Conservation (phyloP, 805 yeast genomes). For the Suhomyces prunicola region DNA sequence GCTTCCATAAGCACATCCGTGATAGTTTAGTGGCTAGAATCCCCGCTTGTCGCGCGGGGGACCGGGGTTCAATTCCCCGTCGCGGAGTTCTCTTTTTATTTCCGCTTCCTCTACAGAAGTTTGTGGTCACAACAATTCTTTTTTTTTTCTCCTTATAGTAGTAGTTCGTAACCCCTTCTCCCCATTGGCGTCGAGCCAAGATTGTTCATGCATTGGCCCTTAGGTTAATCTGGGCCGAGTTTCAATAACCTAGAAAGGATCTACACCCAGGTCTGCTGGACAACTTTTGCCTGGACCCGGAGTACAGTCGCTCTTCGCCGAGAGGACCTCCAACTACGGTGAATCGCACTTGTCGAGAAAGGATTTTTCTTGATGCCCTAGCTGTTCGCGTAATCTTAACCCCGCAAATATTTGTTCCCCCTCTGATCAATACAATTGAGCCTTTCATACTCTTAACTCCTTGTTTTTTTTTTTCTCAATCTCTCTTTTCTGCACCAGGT, state of each 20-base stretch:
- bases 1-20: background rate
- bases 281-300: background rate
- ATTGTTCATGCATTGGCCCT: background rate
- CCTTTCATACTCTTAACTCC: background rate
- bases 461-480: background rate
- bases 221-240: background rate
- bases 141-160: background rate
- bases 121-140: background rate
- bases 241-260: background rate
- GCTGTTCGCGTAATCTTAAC: background rate
- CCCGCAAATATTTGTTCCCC: background rate
- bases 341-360: background rate
- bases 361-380: background rate
- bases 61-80: slow-evolving; percentile 1
- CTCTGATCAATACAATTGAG: background rate
- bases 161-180: background rate
- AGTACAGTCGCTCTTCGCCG: background rate
- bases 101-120: background rate
- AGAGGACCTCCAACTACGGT: background rate
- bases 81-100: background rate
- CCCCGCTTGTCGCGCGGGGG: slow-evolving; percentile 1
- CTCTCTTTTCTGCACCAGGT: background rate
- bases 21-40: slow-evolving; percentile 1
- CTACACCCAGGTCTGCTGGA: background rate
- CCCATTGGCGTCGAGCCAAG: background rate